Conservation (phyloP, 352 stramenopile species). For the Globisporangium heterothallicum region DNA sequence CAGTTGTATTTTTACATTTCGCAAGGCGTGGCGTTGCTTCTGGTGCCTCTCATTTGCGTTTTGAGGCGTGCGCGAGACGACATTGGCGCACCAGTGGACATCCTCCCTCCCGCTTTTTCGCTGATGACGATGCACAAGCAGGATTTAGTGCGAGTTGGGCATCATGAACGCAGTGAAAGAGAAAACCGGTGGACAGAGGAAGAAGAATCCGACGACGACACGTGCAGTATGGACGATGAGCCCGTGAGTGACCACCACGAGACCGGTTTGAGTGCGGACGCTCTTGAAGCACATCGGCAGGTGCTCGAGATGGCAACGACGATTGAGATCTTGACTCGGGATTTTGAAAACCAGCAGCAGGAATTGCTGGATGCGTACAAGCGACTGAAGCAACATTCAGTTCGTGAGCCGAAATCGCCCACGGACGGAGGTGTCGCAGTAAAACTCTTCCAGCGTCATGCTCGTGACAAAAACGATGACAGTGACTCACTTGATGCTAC, state of each 20-base stretch:
- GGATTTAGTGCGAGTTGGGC: too few relatives aligned
- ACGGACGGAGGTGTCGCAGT: neutral
- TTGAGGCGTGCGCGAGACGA: too few relatives aligned
- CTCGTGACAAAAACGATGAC: neutral
- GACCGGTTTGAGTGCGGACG: slow-evolving; percentile 15
- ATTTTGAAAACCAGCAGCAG: slow-evolving; percentile 53
- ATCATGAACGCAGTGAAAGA: too few relatives aligned
- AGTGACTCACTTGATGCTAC: neutral
- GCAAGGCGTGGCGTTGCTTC: too few relatives aligned
- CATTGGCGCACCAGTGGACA: too few relatives aligned
- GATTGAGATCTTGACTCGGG: slow-evolving; percentile 52
- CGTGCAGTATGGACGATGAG: neutral
- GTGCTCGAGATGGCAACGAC: slow-evolving; percentile 59
- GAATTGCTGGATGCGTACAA: slow-evolving; percentile 49
- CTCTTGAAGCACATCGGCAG: slow-evolving; percentile 47
- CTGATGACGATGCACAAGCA: too few relatives aligned
- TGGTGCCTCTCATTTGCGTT: too few relatives aligned
- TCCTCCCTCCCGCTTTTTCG: too few relatives aligned
- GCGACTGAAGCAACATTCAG: slow-evolving; percentile 38
- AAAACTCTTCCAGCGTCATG: neutral
- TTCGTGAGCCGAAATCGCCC: neutral
- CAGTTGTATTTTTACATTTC: too few relatives aligned
- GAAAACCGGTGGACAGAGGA: neutral
- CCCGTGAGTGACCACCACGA: neutral
- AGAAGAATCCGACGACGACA: neutral